Percentiles rank a stretch among this genome's conserved stretches.
These are phyloP conservation scores for Eucalyptus curtisii DNA, from an alignment of 345 rosid genomes.

Conservation along the genomic window DNA sequence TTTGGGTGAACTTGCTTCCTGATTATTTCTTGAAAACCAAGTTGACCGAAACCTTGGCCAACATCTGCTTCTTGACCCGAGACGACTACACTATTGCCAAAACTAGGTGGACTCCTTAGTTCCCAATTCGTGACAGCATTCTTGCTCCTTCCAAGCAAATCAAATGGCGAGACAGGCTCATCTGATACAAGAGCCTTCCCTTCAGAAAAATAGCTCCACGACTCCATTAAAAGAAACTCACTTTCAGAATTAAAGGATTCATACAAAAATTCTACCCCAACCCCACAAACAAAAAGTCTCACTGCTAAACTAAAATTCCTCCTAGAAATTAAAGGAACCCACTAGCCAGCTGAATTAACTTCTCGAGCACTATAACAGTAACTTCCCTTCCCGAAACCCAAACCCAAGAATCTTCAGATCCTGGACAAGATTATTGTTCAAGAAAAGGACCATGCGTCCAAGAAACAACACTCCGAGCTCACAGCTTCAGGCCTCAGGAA, in stretches of 20 bases:
- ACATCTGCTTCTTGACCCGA: conserved; percentile 6
- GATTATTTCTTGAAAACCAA: conserved; percentile 15
- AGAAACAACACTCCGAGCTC: background rate
- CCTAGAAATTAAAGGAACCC: background rate
- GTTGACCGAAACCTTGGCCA: conserved; percentile 9
- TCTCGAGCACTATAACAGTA: background rate
- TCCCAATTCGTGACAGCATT: conserved; percentile 17
- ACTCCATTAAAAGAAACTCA: conserved; percentile 19
- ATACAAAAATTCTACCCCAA: background rate
- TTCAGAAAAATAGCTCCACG: conserved; percentile 35
- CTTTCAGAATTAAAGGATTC: background rate
- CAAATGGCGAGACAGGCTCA: conserved; percentile 14
- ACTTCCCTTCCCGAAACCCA: background rate
- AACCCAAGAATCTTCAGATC: background rate
- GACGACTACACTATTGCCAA: conserved; percentile 6
- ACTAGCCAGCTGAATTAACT: background rate
- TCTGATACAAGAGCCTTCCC: conserved; percentile 14
- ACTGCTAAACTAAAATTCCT: background rate
- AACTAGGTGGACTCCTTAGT: conserved; percentile 6
- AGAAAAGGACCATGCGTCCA: background rate
- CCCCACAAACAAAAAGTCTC: background rate
- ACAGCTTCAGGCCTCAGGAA: background rate
- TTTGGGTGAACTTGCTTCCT: conserved; percentile 6
- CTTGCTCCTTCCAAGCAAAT: conserved; percentile 13
- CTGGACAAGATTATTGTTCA: background rate